Evolutionary conservation across 2,329 filamentous ascomycete species (phyloP).

Genomic region (Colletotrichum destructivum): DNA sequence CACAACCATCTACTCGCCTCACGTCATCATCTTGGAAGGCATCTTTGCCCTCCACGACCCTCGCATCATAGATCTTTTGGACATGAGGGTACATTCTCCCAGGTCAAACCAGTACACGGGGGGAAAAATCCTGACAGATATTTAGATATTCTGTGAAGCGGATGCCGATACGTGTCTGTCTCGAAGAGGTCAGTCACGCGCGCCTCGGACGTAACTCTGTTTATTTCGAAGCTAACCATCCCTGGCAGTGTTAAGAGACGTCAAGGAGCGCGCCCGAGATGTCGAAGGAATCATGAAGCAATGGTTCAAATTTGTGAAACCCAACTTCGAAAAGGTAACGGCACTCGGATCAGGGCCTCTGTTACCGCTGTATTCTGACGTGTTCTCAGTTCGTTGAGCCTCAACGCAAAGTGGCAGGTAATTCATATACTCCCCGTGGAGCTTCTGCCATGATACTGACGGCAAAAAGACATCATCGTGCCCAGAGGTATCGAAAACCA

Average conservation of each 20-base stretch:
- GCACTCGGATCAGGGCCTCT: not conserved
- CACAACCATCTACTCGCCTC: slow-evolving; percentile 93
- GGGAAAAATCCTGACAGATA: slow-evolving; percentile 11
- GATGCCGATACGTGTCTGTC: slow-evolving; percentile 95
- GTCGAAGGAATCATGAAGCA: slow-evolving; percentile 98
- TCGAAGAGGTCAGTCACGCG: slow-evolving; percentile 77
- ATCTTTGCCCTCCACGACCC: slow-evolving; percentile 95
- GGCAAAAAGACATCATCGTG: slow-evolving; percentile 83
- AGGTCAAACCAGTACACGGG: not conserved
- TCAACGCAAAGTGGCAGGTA: slow-evolving; percentile 87
- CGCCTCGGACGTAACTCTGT: slow-evolving; percentile 31
- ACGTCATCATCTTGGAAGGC: slow-evolving; percentile 94
- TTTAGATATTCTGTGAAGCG: slow-evolving; percentile 92
- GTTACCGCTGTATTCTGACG: not conserved
- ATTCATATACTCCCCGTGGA: not conserved
- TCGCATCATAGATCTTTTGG: slow-evolving; percentile 86
- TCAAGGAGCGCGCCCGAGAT: slow-evolving; percentile 89
- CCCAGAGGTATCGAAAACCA: slow-evolving; percentile 95
- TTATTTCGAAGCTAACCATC: slow-evolving; percentile 32
- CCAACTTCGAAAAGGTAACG: slow-evolving; percentile 86
- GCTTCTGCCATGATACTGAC: slow-evolving; percentile 35
- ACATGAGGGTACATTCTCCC: slow-evolving; percentile 80
- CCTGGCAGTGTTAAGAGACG: slow-evolving; percentile 82
- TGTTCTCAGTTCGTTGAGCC: slow-evolving; percentile 82
- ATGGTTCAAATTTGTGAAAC: slow-evolving; percentile 97